Conservation (phyloP, 306 rosid species). For the Senna tora region DNA sequence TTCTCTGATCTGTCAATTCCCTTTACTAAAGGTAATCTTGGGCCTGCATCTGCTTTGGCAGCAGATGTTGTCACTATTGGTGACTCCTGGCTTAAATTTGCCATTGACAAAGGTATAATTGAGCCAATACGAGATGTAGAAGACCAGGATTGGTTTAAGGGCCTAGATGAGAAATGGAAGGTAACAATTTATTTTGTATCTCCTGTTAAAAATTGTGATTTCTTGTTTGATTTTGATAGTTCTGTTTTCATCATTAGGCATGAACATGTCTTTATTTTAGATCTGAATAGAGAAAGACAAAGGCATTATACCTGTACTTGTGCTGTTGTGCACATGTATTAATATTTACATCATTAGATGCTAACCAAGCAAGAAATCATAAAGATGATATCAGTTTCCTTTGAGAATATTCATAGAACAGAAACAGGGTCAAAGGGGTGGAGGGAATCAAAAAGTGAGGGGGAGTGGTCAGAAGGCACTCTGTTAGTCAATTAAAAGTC, state of each 20-base stretch:
- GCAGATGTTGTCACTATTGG: constrained; percentile 85
- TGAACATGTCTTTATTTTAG: constrained; percentile 16
- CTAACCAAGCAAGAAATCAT: not conserved
- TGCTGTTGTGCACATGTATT: not conserved
- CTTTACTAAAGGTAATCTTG: constrained; percentile 50
- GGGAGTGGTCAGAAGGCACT: too few relatives aligned
- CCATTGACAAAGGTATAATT: constrained; percentile 66
- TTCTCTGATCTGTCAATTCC: constrained; percentile 67
- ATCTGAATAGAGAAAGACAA: not conserved
- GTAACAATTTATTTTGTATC: constrained; percentile 55
- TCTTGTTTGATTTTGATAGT: constrained; percentile 20
- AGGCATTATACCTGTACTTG: constrained; percentile 5
- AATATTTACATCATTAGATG: constrained; percentile 15
- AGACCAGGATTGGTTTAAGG: constrained; percentile 88
- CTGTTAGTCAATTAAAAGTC: not conserved
- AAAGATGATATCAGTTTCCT: not conserved
- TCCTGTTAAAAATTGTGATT: constrained; percentile 16
- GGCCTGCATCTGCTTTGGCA: constrained; percentile 67
- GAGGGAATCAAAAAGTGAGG: not conserved
- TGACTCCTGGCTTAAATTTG: constrained; percentile 86
- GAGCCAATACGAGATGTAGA: constrained; percentile 76
- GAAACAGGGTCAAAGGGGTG: not conserved
- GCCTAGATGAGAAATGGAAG: constrained; percentile 82
- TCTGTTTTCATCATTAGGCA: constrained; percentile 19
- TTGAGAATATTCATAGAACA: constrained; percentile 18